These are phyloP conservation scores for Trichophyton schoenleinii DNA, from an alignment of 2,329 filamentous ascomycete genomes.

Conservation along the genomic window DNA sequence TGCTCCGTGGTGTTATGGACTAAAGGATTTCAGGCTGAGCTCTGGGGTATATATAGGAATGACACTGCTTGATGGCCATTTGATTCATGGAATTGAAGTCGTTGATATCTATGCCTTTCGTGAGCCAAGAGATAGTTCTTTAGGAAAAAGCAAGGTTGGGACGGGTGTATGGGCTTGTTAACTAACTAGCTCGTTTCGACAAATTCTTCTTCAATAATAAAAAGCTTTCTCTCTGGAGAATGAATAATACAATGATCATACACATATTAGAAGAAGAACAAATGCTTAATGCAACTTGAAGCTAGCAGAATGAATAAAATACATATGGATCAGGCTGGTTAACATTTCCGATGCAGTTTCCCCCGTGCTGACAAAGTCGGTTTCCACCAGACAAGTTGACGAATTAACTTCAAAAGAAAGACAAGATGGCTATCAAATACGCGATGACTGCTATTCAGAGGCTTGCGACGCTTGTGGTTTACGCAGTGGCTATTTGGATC, in stretches of 20 bases:
- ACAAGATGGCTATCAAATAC: not conserved
- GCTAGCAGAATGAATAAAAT: not conserved
- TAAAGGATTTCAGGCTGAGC: not conserved
- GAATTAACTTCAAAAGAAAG: not conserved
- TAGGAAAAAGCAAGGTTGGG: too few species aligned
- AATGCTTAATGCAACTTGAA: not conserved
- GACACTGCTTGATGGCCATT: not conserved
- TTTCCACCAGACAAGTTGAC: not conserved
- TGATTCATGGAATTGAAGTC: not conserved
- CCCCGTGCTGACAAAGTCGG: not conserved
- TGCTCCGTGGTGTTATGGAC: not conserved
- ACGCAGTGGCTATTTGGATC: conserved; percentile 20
- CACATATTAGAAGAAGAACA: not conserved
- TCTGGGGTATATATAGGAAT: not conserved
- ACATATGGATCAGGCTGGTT: not conserved
- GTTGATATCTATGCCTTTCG: too few species aligned
- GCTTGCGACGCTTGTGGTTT: not conserved
- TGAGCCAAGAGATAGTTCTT: too few species aligned
- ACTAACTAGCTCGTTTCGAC: too few species aligned
- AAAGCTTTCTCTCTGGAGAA: not conserved
- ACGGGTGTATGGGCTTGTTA: too few species aligned
- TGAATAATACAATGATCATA: not conserved
- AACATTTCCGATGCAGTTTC: not conserved
- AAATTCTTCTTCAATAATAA: not conserved
- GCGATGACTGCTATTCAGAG: too few species aligned